phyloP scores from a whole-genome alignment of 1,139 yeast species.

The Lodderomyces oxycetoniae region DNA sequence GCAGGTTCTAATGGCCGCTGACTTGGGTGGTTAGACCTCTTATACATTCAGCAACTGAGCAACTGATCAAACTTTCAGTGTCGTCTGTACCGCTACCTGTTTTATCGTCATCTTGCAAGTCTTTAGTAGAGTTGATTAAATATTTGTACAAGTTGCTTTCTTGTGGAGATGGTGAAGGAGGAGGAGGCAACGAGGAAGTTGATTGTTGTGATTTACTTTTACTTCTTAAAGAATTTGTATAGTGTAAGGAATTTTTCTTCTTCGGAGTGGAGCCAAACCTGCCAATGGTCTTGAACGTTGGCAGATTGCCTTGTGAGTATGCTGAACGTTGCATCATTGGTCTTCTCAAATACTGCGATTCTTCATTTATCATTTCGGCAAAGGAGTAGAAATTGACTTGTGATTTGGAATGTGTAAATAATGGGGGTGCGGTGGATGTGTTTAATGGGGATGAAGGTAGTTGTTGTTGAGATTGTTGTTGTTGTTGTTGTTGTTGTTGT shows the following conservation, averaged over 20 bases:
- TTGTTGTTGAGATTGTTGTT: constrained; percentile 1
- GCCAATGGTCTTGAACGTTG: background rate
- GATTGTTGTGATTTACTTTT: background rate
- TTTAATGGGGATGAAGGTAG: constrained; percentile 14
- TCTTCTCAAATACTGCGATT: constrained; percentile 16
- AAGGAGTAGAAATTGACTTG: constrained; percentile 68
- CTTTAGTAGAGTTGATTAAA: background rate
- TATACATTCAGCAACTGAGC: constrained; percentile 39
- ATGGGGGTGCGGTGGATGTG: constrained; percentile 30
- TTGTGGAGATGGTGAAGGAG: background rate
- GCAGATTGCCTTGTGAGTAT: background rate
- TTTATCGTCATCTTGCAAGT: background rate
- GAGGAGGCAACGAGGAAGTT: background rate
- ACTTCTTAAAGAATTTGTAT: background rate
- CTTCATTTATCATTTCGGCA: constrained; percentile 71
- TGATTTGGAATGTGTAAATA: constrained; percentile 40
- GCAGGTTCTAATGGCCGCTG: constrained; percentile 25
- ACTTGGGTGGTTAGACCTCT: constrained; percentile 38
- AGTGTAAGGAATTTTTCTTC: background rate
- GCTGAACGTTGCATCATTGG: background rate
- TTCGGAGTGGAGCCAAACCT: background rate
- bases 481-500: background rate
- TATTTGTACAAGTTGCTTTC: background rate
- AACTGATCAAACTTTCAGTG: constrained; percentile 34
- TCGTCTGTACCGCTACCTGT: constrained; percentile 9